Evolutionary conservation across 2,329 filamentous ascomycete genomes (phyloP).

Genomic region (Exophiala dermatitidis): DNA sequence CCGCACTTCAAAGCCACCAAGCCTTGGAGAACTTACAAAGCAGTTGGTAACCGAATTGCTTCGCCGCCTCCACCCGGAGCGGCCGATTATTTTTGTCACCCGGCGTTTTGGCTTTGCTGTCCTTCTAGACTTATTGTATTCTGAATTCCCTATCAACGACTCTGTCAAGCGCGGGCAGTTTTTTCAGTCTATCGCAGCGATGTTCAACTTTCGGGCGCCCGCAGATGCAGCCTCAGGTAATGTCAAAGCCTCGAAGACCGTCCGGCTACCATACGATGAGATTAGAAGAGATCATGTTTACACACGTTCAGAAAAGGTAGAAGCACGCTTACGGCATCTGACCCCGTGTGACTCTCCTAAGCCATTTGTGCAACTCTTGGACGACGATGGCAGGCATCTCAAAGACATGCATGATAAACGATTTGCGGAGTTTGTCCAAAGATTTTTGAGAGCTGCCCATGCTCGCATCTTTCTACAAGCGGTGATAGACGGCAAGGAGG

Average conservation of each 20-base stretch:
- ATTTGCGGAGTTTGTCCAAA: neutral
- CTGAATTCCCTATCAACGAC: neutral
- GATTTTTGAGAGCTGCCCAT: neutral
- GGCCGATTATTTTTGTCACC: neutral
- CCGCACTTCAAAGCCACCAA: neutral
- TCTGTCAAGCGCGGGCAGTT: neutral
- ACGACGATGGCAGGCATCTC: neutral
- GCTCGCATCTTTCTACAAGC: neutral
- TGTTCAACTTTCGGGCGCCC: neutral
- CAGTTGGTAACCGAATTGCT: too few relatives aligned
- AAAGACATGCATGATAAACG: neutral
- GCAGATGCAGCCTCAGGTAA: neutral
- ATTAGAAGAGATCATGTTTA: too few relatives aligned
- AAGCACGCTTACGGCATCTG: too few relatives aligned
- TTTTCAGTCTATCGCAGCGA: neutral
- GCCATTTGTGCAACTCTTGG: neutral
- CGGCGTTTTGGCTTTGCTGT: neutral
- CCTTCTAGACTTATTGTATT: neutral
- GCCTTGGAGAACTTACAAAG: neutral
- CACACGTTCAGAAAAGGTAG: too few relatives aligned
- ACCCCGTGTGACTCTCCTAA: neutral
- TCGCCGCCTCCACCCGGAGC: too few relatives aligned
- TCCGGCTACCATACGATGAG: too few relatives aligned
- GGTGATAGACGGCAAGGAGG: neutral
- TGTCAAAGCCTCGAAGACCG: neutral